Evolutionary conservation across 139 green algal genomes (phyloP), one percentile per base, ranked within the genome.

Genomic region (Haematococcus sp.): DNA sequence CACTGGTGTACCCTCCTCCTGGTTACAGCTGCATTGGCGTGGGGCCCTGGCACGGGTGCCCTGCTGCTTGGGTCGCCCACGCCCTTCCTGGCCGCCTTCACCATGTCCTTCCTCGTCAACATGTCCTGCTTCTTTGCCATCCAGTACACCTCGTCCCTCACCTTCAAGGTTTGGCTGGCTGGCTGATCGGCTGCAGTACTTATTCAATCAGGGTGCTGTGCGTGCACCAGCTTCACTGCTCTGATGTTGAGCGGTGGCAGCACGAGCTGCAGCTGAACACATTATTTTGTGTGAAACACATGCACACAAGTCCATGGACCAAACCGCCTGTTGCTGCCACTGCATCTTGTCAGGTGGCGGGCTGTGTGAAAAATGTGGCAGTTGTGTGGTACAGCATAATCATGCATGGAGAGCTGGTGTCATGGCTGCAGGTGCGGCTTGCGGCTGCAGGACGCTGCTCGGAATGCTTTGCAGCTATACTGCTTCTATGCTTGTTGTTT

Each of bases 141-240:
- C 59, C 67, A 77, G 44, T 66, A 75, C 33, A 93, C 87, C 19
- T 86, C 78, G 67, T 87, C 79, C 15, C 70, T 94, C 27, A 93
- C 87, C 0, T 91, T 94, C 84, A 94, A 94, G 76, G 85, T 89
- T 15, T 25, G 60, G 11, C 40, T 11, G n/a, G n/a, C 40, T 49
- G 7, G 11, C 40, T 49, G 7, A 7, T 49, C 40, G 40, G 11
- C 7, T 49, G 40, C 11, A n/a, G n/a, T n/a, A n/a, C n/a, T n/a
- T n/a, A n/a, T n/a, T 65, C 56, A 65, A 58, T n/a, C 20, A 81
- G 17, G 81, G 73, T 33, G 59, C 49, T 58, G 17, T 58, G 19
- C 19, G 49, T 58, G 19, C 16, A 19, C 49, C 19, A 58, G 19
- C 16, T n/a, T n/a, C n/a, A n/a, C n/a, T n/a, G n/a, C n/a, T n/a